Evolutionary conservation across 192 early-diverging fungal genomes (phyloP).

Genomic region (Podila minutissima): DNA sequence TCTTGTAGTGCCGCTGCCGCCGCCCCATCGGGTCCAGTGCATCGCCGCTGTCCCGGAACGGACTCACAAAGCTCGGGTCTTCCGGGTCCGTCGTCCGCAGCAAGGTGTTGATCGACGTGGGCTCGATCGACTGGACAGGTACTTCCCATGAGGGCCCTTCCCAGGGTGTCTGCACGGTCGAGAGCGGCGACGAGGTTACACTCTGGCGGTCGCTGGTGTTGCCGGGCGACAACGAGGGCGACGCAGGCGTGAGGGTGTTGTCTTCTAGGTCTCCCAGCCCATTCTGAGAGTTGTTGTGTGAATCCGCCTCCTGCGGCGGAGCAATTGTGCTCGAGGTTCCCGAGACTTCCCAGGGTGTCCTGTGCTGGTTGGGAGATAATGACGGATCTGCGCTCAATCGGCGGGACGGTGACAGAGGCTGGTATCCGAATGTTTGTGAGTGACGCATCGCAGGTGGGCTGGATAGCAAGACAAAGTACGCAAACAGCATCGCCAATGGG

Average conservation of each 20-base stretch:
- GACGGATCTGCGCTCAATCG: neutral
- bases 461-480: constrained; percentile 47
- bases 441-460: constrained; percentile 3
- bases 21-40: constrained; percentile 1
- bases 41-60: constrained; percentile 24
- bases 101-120: constrained; percentile 43
- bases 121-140: constrained; percentile 10
- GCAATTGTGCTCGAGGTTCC: too few species aligned
- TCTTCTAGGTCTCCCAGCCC: too few species aligned
- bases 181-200: neutral
- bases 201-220: neutral
- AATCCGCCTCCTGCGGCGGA: too few species aligned
- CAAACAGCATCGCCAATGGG: constrained; percentile 37
- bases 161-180: constrained; percentile 3
- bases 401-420: constrained; percentile 11
- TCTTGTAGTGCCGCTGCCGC: constrained; percentile 19
- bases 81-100: constrained; percentile 37
- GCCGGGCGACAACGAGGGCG: too few species aligned
- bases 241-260: too few species aligned
- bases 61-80: constrained; percentile 34
- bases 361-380: too few species aligned
- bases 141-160: constrained; percentile 1
- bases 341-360: too few species aligned
- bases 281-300: too few species aligned
- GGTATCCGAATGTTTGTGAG: constrained; percentile 14